phyloP scores from a whole-genome alignment of 2,329 filamentous ascomycete genomes.

The Dendrostoma leiphaemia region DNA sequence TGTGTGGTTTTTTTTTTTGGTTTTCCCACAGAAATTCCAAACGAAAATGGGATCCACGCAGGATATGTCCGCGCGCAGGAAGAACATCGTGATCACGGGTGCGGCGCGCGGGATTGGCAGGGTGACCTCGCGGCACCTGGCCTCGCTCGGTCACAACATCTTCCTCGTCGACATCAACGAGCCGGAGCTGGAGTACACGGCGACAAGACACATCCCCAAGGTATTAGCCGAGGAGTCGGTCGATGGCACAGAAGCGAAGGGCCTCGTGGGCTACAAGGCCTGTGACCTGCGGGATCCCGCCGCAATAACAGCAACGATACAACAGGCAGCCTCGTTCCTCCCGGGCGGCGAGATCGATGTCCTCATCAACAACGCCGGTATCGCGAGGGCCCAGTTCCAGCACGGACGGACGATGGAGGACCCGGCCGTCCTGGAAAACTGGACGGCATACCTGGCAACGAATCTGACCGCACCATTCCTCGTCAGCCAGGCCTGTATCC shows the following conservation, averaged over 20 bases:
- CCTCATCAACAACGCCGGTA: slow-evolving; percentile 38
- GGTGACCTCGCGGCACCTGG: slow-evolving; percentile 40
- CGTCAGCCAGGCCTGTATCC: slow-evolving; percentile 43
- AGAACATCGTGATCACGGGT: slow-evolving; percentile 26
- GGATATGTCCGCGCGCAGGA: slow-evolving; percentile 10
- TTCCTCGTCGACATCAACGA: slow-evolving; percentile 42
- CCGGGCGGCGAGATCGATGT: slow-evolving; percentile 34
- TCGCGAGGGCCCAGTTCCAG: slow-evolving; percentile 36
- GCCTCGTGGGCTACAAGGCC: slow-evolving; percentile 29
- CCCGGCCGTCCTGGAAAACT: slow-evolving; percentile 38
- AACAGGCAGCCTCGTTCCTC: slow-evolving; percentile 33
- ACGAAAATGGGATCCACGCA: neutral
- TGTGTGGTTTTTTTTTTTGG: no score
- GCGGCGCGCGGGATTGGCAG: slow-evolving; percentile 45
- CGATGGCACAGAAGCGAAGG: neutral
- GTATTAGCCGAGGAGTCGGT: slow-evolving; percentile 24
- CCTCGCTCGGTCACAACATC: slow-evolving; percentile 39
- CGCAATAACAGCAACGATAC: slow-evolving; percentile 33
- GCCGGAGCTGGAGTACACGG: slow-evolving; percentile 36
- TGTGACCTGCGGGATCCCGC: slow-evolving; percentile 40
- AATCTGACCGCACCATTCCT: slow-evolving; percentile 46
- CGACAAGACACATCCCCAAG: slow-evolving; percentile 27
- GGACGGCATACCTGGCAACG: slow-evolving; percentile 44
- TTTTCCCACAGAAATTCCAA: no score
- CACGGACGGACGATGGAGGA: slow-evolving; percentile 45